These are phyloP conservation scores for Solanum virginianum DNA, from an alignment of 257 asterid genomes.

Conservation along the genomic window DNA sequence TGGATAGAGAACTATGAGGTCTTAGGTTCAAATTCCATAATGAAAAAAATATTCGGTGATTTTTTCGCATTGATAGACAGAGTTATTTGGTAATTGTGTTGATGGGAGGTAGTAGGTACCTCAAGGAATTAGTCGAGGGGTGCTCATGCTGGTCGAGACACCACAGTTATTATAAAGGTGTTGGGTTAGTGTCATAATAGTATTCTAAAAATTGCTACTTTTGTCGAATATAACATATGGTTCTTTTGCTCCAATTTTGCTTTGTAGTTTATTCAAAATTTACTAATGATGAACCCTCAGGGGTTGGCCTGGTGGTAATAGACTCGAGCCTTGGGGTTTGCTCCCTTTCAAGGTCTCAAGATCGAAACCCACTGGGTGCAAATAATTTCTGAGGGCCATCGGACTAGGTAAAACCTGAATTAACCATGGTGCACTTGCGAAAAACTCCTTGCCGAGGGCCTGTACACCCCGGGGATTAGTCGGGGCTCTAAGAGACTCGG, in stretches of 20 bases:
- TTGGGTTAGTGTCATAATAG: background rate
- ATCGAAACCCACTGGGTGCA: too few relatives aligned
- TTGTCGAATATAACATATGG: background rate
- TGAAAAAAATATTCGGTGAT: too few relatives aligned
- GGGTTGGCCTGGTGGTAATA: too few relatives aligned
- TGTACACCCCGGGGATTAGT: too few relatives aligned
- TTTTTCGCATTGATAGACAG: too few relatives aligned
- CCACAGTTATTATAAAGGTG: background rate
- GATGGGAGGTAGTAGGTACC: background rate
- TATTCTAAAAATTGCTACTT: background rate
- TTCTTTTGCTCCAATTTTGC: background rate
- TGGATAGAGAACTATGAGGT: background rate
- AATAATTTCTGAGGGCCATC: too few relatives aligned
- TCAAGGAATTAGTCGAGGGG: background rate
- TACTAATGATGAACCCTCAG: background rate
- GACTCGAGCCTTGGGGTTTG: too few relatives aligned
- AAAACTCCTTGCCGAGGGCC: too few relatives aligned
- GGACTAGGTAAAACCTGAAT: too few relatives aligned
- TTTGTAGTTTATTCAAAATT: background rate
- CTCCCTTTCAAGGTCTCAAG: too few relatives aligned
- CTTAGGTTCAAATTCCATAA: background rate
- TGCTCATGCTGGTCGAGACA: background rate
- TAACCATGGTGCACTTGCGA: too few relatives aligned
- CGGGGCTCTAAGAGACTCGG: too few relatives aligned
- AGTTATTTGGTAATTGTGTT: background rate